phyloP scores from a whole-genome alignment of 1,284 basidiomycete genomes.

The Moesziomyces sp. region DNA sequence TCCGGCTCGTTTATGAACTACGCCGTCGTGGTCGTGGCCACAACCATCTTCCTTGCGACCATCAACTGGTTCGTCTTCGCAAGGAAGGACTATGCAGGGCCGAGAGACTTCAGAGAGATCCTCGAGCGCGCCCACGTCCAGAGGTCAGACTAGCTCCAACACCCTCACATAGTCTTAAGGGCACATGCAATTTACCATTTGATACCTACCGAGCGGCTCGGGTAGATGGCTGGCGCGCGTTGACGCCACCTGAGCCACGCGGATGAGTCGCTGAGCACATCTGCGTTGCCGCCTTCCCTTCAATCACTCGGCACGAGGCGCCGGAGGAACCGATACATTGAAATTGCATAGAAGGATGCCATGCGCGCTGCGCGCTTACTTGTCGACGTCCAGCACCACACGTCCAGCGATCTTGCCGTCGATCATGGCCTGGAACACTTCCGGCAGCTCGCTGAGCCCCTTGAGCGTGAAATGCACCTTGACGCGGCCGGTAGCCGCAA shows the following conservation, averaged over 20 bases:
- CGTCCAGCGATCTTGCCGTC: slow-evolving; percentile 75
- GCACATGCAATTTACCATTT: neutral
- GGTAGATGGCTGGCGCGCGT: too few relatives aligned
- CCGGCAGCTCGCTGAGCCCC: slow-evolving; percentile 73
- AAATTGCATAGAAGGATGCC: neutral
- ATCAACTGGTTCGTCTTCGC: slow-evolving; percentile 41
- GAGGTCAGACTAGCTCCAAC: slow-evolving; percentile 11
- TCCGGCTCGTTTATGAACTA: slow-evolving; percentile 41
- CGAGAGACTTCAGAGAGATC: slow-evolving; percentile 14
- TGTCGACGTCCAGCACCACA: slow-evolving; percentile 73
- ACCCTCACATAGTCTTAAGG: neutral
- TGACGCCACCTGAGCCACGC: too few relatives aligned
- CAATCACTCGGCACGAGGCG: too few relatives aligned
- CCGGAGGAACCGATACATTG: too few relatives aligned
- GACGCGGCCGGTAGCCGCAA: slow-evolving; percentile 77
- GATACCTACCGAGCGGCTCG: neutral
- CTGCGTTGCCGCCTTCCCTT: too few relatives aligned
- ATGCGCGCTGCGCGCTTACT: slow-evolving; percentile 8
- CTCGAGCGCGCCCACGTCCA: slow-evolving; percentile 17
- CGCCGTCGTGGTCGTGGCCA: slow-evolving; percentile 27
- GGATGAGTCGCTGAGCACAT: too few relatives aligned
- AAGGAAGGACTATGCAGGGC: slow-evolving; percentile 19
- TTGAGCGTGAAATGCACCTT: slow-evolving; percentile 73
- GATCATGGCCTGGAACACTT: slow-evolving; percentile 72
- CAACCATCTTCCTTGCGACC: slow-evolving; percentile 12